phyloP scores from a whole-genome alignment of 2,329 filamentous ascomycete genomes.

The Colletotrichum musicola region DNA sequence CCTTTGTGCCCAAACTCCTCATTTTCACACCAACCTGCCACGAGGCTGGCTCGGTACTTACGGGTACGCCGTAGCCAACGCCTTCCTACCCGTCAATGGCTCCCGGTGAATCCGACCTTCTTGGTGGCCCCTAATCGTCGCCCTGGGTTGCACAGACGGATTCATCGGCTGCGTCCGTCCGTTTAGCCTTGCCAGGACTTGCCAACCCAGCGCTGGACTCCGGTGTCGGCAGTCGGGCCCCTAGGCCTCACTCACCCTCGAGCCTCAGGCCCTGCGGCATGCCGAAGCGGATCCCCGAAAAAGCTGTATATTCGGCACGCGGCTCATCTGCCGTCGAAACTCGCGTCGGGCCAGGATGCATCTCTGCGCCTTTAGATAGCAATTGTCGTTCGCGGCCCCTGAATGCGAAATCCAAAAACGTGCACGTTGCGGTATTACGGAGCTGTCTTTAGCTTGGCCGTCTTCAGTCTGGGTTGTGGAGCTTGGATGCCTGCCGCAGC shows the following conservation, averaged over 20 bases:
- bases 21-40: constrained; percentile 5
- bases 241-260: too few relatives aligned
- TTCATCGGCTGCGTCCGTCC: constrained; percentile 17
- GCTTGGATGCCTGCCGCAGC: neutral
- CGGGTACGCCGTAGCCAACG: neutral
- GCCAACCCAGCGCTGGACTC: neutral
- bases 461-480: neutral
- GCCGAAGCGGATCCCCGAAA: constrained; percentile 22
- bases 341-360: neutral
- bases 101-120: constrained; percentile 21
- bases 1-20: neutral
- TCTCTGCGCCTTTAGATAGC: neutral
- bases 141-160: constrained; percentile 19
- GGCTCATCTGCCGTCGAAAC: constrained; percentile 35
- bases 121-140: neutral
- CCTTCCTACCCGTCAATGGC: constrained; percentile 22
- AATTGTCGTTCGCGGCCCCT: neutral
- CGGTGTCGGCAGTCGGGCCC: neutral
- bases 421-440: neutral
- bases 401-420: neutral
- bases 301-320: constrained; percentile 27
- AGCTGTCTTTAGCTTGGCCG: constrained; percentile 1
- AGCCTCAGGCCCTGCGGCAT: neutral
- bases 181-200: constrained; percentile 8
- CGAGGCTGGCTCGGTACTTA: constrained; percentile 25